Base-by-base conservation (phyloP, 345 rosid genomes). In the Tarenaya hassleriana region DNA sequence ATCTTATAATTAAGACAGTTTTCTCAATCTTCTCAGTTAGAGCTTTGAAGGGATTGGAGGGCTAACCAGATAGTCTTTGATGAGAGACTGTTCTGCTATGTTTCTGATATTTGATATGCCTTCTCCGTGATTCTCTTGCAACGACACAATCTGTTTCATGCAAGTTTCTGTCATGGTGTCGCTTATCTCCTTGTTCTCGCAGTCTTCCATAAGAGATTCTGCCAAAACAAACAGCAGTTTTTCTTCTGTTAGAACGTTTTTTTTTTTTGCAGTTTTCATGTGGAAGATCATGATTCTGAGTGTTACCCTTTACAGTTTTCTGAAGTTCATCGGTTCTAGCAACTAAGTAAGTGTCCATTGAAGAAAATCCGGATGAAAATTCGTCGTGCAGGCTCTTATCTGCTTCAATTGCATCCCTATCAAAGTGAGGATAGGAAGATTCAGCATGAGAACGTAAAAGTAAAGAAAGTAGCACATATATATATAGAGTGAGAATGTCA, bases 21-120 rank as follows among this genome's bases (percentile, higher is more conserved):
- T 64, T 5, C 18, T 4, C 15, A 39, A 41, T n/a, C 38, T 52
- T 44, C 49, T 15, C 10, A 5, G 44, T 37, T n/a, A n/a, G n/a
- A n/a, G n/a, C n/a, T n/a, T n/a, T 15, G 21, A 20, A 13, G 33
- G 1, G 21, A 50, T 31, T 37, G 4, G 3, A 14, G n/a, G n/a
- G 29, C 29, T 24, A 75, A 91, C 98, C 92, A 75, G 55, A 69
- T 84, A 91, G 62, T 82, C 84, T 67, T 77, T 70, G 17, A 81
- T 70, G 55, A 87, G 76, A 59, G 77, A 77, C 64, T 82, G 80
- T 47, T 84, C 83, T 48, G 96, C 78, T 63, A 69, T 72, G 69
- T 39, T 75, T 72, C 84, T 77, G 56, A 87, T 73, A 41, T 19
- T 69, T 39, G 78, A 67, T 34, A 84, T 62, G 52, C 55, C 61